Evolutionary conservation across 305 asterid species (phyloP).

Genomic region (Caryopteris hybrid): DNA sequence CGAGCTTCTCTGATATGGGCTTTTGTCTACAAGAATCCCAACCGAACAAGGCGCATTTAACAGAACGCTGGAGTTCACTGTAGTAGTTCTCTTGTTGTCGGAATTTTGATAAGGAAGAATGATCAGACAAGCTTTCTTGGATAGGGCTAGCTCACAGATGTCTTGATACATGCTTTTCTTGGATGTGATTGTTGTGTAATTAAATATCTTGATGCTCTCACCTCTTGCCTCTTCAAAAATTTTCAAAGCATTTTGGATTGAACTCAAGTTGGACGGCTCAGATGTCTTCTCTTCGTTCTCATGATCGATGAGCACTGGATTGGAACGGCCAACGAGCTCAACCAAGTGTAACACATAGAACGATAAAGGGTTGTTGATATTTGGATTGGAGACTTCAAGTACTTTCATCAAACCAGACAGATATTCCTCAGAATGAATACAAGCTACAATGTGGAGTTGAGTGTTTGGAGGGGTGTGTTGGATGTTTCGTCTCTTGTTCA

Average conservation of each 20-base stretch:
- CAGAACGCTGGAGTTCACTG: conserved; percentile 35
- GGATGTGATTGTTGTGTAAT: conserved; percentile 50
- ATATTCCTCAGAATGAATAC: conserved; percentile 46
- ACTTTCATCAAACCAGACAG: conserved; percentile 42
- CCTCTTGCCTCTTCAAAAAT: conserved; percentile 35
- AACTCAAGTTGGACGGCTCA: not conserved
- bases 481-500: conserved; percentile 62
- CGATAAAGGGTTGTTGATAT: conserved; percentile 31
- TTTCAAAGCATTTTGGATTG: conserved; percentile 46
- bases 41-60: conserved; percentile 80
- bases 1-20: conserved; percentile 19
- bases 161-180: conserved; percentile 70
- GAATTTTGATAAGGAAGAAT: conserved; percentile 20
- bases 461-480: conserved; percentile 64
- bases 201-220: conserved; percentile 33
- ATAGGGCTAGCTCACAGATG: conserved; percentile 66
- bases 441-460: conserved; percentile 49
- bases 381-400: conserved; percentile 53
- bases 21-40: conserved; percentile 44
- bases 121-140: conserved; percentile 50
- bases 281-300: conserved; percentile 17
- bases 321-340: conserved; percentile 65
- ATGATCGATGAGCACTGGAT: conserved; percentile 62
- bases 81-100: not conserved
- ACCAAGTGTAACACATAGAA: conserved; percentile 46